Base-by-base conservation (phyloP, 495 filamentous ascomycete genomes). In the Xylaria bambusicola region DNA sequence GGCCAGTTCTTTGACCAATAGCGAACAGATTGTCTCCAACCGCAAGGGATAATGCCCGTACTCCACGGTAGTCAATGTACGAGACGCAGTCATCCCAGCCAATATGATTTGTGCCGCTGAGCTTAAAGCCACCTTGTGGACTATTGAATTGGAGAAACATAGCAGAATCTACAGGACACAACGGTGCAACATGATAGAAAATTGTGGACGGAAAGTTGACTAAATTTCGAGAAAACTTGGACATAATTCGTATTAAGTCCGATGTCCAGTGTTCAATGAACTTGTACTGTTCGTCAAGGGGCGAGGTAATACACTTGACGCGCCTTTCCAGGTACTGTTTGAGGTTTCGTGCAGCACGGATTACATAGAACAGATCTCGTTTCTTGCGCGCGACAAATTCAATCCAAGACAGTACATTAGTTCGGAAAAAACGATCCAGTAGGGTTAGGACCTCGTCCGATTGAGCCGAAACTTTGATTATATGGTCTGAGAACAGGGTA, bases 161-260 rank as follows among this genome's bases (percentile, higher is more conserved):
- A 45, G 52, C 52, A 5, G 52, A 41, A 31, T 56, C 52, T 9
- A 12, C 6, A 12, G 52, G 52, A 23, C 52, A 56, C 2, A 56
- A 49, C 18, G 52, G 52, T n/a, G 52, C 21, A 17, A 56, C 23
- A 10, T 52, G 33, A 20, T 56, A 42, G 52, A 23, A 56, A 38
- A 56, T 27, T 29, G 52, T 41, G 27, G 52, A 44, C 17, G 52
- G 52, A 15, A 29, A 41, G 10, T 56, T 20, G 3, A 41, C 3
- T 15, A 41, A 15, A 41, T 41, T 41, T 15, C 38, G 8, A 17
- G 38, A 12, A 17, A 41, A 41, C n/a, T 41, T 41, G 38, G 38
- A 8, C 3, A 41, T 15, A 17, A 41, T 41, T 41, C 38, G 38
- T 41, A 41, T 15, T 15, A 41, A 41, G n/a, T 41, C 38, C 38